A percentile compares a stretch with the other conserved stretches of the same genome.
phyloP scores from a whole-genome alignment of 1,139 yeast species.

The Kodamaea sp. region DNA sequence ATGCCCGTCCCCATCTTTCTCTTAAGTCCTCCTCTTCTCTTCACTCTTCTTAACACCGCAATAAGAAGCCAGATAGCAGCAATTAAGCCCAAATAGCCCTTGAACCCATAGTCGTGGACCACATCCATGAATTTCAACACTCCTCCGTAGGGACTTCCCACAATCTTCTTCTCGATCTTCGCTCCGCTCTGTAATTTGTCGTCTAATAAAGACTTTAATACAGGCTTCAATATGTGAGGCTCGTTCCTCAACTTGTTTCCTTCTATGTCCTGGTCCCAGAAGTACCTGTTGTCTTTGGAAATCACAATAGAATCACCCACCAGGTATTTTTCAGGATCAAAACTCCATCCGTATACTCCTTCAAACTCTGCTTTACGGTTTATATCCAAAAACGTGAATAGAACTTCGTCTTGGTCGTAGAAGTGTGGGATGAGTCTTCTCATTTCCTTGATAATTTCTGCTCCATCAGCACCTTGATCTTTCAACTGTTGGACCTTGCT shows the following conservation, averaged over 20 bases:
- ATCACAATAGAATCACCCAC: constrained; percentile 47
- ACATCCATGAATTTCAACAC: constrained; percentile 42
- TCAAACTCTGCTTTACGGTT: constrained; percentile 34
- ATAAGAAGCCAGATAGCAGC: constrained; percentile 4
- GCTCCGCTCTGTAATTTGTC: constrained; percentile 15
- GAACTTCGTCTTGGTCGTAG: constrained; percentile 43
- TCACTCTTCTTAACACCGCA: neutral
- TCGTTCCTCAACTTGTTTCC: constrained; percentile 33
- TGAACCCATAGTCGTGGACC: constrained; percentile 45
- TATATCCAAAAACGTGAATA: constrained; percentile 57
- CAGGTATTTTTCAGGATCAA: constrained; percentile 31
- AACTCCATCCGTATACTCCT: constrained; percentile 42
- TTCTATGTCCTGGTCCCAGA: constrained; percentile 32
- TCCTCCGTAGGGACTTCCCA: constrained; percentile 47
- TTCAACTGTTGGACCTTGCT: constrained; percentile 45
- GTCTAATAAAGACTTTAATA: constrained; percentile 37
- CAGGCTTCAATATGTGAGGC: constrained; percentile 28
- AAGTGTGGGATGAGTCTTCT: constrained; percentile 50
- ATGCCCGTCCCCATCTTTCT: constrained; percentile 18
- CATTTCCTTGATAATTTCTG: constrained; percentile 46
- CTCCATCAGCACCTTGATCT: constrained; percentile 41
- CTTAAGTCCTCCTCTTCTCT: constrained; percentile 3
- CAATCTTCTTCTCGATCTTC: constrained; percentile 24
- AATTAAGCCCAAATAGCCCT: constrained; percentile 41
- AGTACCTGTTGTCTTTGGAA: constrained; percentile 31